Evolutionary conservation across 768 basidiomycete species (phyloP), one percentile per base, ranked within the genome.

Genomic region (Sarcomyxa edulis): DNA sequence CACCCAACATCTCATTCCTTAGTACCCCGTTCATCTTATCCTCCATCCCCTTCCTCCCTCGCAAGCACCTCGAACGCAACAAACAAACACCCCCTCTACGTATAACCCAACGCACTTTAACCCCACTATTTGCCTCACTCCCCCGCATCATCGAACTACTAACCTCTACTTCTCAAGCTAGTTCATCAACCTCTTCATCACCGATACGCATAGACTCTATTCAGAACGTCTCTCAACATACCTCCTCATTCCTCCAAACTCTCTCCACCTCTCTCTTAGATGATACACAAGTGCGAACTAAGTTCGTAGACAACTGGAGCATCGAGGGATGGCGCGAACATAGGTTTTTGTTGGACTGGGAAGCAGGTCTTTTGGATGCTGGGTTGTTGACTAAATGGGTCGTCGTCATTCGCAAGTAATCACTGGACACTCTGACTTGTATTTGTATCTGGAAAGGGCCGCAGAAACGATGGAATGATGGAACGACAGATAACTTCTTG

Each of bases 341-440:
- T 37, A 56, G 66, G 42, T 57, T 78, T n/a, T 49, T 69, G 44
- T 38, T 71, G 21, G 59, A 58, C 20, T 76, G 79, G 61, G 76
- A 81, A 49, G 72, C 69, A 15, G 72, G 63, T 0, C 59, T 81
- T 25, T 52, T 79, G 11, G 53, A 59, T 28, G 63, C 59, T 3
- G 66, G 69, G 11, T 51, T 62, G 45, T 47, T 81, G 36, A 56
- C 54, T 47, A 61, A 72, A 38, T 81, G 78, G 79, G 55, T 62
- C 9, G 52, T 74, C 19, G 49, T 55, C 23, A 44, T 66, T 23
- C 45, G 45, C 9, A 61, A 56, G 38, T 51, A 42, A n/a, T n/a
- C n/a, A n/a, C n/a, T n/a, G n/a, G n/a, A n/a, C n/a, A n/a, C n/a
- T n/a, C n/a, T n/a, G n/a, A n/a, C n/a, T n/a, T n/a, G n/a, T n/a